Percentiles rank a stretch among this genome's conserved stretches.
Evolutionary conservation across 225 moss, liverwort and hornwort species (phyloP).

Genomic region (Pleurozium schreberi): DNA sequence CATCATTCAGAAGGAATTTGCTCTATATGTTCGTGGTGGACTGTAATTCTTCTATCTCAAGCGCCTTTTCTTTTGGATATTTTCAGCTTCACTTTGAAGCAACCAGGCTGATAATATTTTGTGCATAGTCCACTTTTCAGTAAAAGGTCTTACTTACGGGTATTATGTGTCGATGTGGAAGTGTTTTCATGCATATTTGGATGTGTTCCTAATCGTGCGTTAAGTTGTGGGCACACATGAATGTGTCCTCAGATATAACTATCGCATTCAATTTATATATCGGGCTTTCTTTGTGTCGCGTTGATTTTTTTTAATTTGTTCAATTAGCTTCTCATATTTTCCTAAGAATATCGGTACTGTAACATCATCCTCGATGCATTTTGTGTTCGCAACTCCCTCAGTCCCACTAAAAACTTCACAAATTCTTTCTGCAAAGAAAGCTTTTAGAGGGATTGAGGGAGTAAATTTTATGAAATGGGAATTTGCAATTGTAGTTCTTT

Average conservation of each 20-base stretch:
- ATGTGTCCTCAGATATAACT: neutral
- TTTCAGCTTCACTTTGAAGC: neutral
- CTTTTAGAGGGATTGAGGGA: too few species aligned
- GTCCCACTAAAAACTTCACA: too few species aligned
- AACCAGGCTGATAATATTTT: neutral
- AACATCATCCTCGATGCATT: neutral
- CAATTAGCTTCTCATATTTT: neutral
- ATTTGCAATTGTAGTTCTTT: neutral
- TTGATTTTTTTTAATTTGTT: neutral
- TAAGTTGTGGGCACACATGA: too few species aligned
- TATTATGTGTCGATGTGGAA: neutral
- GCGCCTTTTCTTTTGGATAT: neutral
- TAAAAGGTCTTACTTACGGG: neutral
- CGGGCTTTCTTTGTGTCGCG: too few species aligned
- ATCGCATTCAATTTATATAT: neutral
- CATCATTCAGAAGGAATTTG: neutral
- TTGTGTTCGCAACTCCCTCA: too few species aligned
- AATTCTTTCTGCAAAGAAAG: too few species aligned
- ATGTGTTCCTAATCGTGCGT: neutral
- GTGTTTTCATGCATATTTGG: neutral
- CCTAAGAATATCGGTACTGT: too few species aligned
- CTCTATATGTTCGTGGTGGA: neutral
- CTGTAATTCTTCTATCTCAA: neutral
- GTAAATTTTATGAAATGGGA: neutral
- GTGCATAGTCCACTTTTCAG: neutral